Conservation (phyloP, 2,329 filamentous ascomycete species). For the Epichloe bromicola region DNA sequence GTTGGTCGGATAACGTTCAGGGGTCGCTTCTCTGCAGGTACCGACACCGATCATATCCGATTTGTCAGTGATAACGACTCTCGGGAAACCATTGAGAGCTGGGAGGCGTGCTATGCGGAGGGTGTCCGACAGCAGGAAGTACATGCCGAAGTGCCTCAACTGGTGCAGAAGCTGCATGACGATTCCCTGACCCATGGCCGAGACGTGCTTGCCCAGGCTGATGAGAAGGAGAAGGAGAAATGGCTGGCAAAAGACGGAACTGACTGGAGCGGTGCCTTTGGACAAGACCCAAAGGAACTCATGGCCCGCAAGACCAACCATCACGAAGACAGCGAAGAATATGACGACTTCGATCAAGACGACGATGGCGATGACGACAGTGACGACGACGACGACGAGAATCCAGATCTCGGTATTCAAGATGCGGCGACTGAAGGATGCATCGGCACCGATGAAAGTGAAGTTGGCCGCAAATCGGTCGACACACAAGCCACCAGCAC, state of each 20-base stretch:
- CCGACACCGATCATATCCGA: conserved; percentile 69
- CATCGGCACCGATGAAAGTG: conserved; percentile 11
- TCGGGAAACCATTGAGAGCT: conserved; percentile 86
- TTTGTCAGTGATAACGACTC: conserved; percentile 82
- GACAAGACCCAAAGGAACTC: conserved; percentile 51
- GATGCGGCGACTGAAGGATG: conserved; percentile 32
- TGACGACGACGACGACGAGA: conserved; percentile 19
- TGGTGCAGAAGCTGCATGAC: conserved; percentile 66
- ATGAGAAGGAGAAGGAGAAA: conserved; percentile 57
- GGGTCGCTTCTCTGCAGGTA: conserved; percentile 82
- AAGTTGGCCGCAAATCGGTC: conserved; percentile 21
- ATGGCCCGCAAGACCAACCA: conserved; percentile 21
- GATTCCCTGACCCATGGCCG: conserved; percentile 66
- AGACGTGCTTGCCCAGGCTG: conserved; percentile 63
- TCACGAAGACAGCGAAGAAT: conserved; percentile 23
- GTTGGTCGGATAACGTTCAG: conserved; percentile 71
- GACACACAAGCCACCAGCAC: conserved; percentile 25
- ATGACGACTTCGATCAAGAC: conserved; percentile 25
- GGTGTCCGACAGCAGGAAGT: conserved; percentile 67
- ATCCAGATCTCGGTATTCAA: conserved; percentile 44
- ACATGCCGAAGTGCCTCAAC: conserved; percentile 56
- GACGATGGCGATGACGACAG: conserved; percentile 21
- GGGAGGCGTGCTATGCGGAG: conserved; percentile 83
- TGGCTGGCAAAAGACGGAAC: conserved; percentile 72
- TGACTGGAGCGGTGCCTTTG: conserved; percentile 82